Percentiles rank a stretch among this genome's conserved stretches.
These are phyloP conservation scores for Cymbopogon flexuosus DNA, from an alignment of 202 grass and related monocot species.

Conservation along the genomic window DNA sequence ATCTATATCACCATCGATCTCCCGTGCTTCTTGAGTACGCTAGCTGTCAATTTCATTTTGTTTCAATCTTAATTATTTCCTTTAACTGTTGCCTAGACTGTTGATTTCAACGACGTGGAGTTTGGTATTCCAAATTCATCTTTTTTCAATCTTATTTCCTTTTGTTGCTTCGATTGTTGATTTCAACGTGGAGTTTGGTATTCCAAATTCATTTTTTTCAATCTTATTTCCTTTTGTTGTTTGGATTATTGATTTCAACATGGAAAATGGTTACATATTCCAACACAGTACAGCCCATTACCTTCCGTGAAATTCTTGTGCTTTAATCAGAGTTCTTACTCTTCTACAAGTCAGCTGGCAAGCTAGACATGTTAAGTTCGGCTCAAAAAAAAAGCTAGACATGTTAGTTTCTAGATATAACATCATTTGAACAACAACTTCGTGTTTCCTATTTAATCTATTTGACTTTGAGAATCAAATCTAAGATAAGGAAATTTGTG, in stretches of 20 bases:
- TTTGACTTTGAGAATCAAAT: background rate
- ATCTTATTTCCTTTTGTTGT: background rate
- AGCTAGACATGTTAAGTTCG: background rate
- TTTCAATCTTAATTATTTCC: background rate
- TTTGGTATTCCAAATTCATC: background rate
- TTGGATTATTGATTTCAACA: background rate
- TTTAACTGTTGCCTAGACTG: background rate
- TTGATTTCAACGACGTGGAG: background rate
- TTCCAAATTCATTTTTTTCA: background rate
- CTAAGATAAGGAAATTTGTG: background rate
- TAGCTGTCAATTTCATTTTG: background rate
- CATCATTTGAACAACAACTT: background rate
- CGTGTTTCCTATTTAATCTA: background rate
- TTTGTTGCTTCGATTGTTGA: background rate
- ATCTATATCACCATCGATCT: background rate
- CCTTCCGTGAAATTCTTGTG: background rate
- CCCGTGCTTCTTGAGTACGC: background rate
- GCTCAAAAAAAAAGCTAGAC: no score
- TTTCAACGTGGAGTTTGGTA: background rate
- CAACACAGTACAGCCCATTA: background rate
- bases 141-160: background rate
- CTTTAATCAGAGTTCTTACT: background rate
- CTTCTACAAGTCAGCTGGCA: background rate
- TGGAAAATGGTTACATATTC: background rate
- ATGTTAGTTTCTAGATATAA: background rate